These are phyloP conservation scores for Poronia punctata DNA, from an alignment of 495 filamentous ascomycete species.

Conservation along the genomic window DNA sequence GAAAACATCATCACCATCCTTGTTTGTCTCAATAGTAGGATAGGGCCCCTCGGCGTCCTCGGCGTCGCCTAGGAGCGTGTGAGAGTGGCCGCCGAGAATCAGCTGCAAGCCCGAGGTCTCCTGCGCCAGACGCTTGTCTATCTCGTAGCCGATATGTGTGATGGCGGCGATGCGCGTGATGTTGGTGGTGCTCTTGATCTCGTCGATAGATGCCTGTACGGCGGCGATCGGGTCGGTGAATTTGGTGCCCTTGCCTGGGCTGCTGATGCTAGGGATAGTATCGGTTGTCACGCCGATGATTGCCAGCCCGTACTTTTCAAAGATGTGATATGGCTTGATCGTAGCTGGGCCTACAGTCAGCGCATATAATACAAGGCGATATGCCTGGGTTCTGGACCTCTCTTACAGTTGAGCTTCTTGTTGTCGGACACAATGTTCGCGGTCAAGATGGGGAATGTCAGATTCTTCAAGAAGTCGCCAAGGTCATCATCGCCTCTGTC, in stretches of 20 bases:
- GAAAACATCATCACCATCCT: constrained; percentile 53
- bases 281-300: constrained; percentile 53
- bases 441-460: constrained; percentile 52
- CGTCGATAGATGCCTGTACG: constrained; percentile 47
- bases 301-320: constrained; percentile 45
- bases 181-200: constrained; percentile 41
- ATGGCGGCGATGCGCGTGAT: constrained; percentile 50
- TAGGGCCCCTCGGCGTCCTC: constrained; percentile 43
- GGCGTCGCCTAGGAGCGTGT: constrained; percentile 50
- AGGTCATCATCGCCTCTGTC: constrained; percentile 46
- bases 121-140: constrained; percentile 46
- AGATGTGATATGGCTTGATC: constrained; percentile 53
- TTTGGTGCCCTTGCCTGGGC: constrained; percentile 41
- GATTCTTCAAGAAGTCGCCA: constrained; percentile 45
- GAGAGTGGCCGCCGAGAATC: constrained; percentile 54
- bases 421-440: constrained; percentile 48
- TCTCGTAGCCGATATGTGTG: constrained; percentile 54
- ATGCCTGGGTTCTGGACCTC: background rate
- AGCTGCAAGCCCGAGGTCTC: constrained; percentile 45
- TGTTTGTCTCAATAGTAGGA: constrained; percentile 49
- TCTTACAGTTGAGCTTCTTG: constrained; percentile 33
- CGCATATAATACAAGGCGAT: background rate
- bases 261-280: constrained; percentile 44
- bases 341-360: constrained; percentile 22
- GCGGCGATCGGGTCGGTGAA: constrained; percentile 44